Base-by-base conservation (phyloP, 225 moss, liverwort and hornwort genomes). In the Polytrichum formosum region DNA sequence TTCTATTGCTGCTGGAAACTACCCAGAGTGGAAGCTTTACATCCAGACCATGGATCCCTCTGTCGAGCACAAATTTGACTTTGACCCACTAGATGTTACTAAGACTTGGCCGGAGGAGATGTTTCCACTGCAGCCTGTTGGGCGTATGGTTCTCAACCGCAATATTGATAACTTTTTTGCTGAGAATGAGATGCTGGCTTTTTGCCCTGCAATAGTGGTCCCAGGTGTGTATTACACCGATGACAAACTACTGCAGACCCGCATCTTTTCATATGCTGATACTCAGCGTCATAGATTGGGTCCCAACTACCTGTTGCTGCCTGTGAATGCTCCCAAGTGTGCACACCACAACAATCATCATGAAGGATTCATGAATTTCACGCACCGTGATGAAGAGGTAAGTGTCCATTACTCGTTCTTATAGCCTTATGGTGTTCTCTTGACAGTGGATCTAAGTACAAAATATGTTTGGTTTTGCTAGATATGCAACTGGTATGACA, bases 11-110 rank as follows among this genome's bases (percentile, higher is more conserved):
- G 23, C 84, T 46, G 92, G 92, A 18, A 86, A 82, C 58, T 92
- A 83, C 70, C 92, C 92, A 0, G 92, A 92, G 82, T 92, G 92
- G 92, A 88, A 77, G 69, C 84, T 92, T 8, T 74, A 77, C 80
- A 87, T 92, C 22, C 92, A 92, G 53, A 92, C 90, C 6, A 87
- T 92, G 88, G 88, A 90, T 61, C 82, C 81, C 1, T 82, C 82
- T 10, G 88, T 85, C 4, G 90, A 92, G 74, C 88, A 92, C 4
- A 86, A 88, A 65, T 84, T 82, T 54, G 92, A 92, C 18, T 92
- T 92, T 13, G 92, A 92, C 58, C 92, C 92, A 17, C 77, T 92
- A 53, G 92, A 92, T 54, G 87, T 83, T 54, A 90, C 92, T 5
- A 90, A 92, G 73, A 92, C 82, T 6, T 92, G 92, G 90, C 85